These are phyloP conservation scores for Coemansia nantahalensis DNA, from an alignment of 192 early-diverging fungal genomes.

Conservation along the genomic window DNA sequence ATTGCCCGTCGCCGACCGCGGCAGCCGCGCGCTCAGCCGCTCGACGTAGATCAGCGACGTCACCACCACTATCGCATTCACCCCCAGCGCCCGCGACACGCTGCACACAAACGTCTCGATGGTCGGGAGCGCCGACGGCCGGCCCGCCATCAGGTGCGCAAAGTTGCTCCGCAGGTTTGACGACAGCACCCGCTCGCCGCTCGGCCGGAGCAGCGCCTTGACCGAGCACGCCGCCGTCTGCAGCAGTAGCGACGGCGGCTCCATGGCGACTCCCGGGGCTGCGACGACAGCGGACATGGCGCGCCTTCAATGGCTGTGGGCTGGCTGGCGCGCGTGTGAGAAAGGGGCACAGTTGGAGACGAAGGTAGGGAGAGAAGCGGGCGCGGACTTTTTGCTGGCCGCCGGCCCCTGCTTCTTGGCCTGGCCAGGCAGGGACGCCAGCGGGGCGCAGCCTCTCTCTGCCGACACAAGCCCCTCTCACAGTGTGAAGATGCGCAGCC, in stretches of 20 bases:
- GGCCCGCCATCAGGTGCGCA: conserved; percentile 17
- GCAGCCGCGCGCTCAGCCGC: conserved; percentile 61
- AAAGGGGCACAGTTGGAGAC: neutral
- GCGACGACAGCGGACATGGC: conserved; percentile 2
- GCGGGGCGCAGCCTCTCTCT: no score
- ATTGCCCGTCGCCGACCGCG: conserved; percentile 61
- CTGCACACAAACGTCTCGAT: conserved; percentile 42
- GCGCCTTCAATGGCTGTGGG: no score
- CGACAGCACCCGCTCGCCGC: conserved; percentile 10
- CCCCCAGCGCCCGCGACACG: conserved; percentile 25
- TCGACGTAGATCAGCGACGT: conserved; percentile 72
- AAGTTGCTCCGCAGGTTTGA: conserved; percentile 28
- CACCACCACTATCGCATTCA: conserved; percentile 47
- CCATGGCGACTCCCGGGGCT: neutral
- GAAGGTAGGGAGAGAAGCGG: neutral
- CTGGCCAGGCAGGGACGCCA: no score
- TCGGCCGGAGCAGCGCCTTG: conserved; percentile 33
- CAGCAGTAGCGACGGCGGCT: conserved; percentile 18
- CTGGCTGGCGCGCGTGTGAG: no score
- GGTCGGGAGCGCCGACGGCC: conserved; percentile 13
- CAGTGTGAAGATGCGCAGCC: no score
- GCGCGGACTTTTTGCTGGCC: no score
- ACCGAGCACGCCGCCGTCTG: conserved; percentile 36
- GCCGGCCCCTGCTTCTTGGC: no score
- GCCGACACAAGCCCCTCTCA: no score